Evolutionary conservation across 1,284 basidiomycete genomes (phyloP).

Genomic region (Phenoliferia sp.): DNA sequence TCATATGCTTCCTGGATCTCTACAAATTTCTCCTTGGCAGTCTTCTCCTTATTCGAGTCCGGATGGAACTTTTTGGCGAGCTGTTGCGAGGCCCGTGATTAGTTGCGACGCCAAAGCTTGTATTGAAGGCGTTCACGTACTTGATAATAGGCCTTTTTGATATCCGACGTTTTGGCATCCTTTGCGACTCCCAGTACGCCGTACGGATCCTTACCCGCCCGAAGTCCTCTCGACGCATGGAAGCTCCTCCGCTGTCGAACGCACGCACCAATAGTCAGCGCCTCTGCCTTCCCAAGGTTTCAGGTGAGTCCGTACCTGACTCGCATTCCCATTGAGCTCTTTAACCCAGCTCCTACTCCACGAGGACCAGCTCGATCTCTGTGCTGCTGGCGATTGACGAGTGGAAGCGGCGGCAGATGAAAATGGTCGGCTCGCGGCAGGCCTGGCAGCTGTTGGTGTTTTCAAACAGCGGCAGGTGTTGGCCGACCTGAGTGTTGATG

Average conservation of each 20-base stretch:
- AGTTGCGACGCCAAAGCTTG: not conserved
- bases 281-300: not conserved
- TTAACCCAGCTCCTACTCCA: not conserved
- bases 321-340: not conserved
- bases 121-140: slow-evolving; percentile 50
- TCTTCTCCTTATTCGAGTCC: slow-evolving; percentile 90
- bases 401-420: not conserved
- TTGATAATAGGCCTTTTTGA: slow-evolving; percentile 95
- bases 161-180: slow-evolving; percentile 78
- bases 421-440: not conserved
- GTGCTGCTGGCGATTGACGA: not conserved
- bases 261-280: not conserved
- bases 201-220: slow-evolving; percentile 86
- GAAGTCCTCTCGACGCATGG: not conserved
- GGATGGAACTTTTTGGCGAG: slow-evolving; percentile 98
- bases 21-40: slow-evolving; percentile 86
- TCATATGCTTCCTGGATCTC: slow-evolving; percentile 98
- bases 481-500: not conserved
- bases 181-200: slow-evolving; percentile 78
- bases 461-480: not conserved
- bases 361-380: not conserved
- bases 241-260: slow-evolving; percentile 13
- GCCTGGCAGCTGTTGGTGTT: not conserved
- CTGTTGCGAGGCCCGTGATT: slow-evolving; percentile 46
- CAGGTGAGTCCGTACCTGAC: not conserved